phyloP scores from a whole-genome alignment of 352 stramenopile genomes.

The Phytopythium chamaehyphon region DNA sequence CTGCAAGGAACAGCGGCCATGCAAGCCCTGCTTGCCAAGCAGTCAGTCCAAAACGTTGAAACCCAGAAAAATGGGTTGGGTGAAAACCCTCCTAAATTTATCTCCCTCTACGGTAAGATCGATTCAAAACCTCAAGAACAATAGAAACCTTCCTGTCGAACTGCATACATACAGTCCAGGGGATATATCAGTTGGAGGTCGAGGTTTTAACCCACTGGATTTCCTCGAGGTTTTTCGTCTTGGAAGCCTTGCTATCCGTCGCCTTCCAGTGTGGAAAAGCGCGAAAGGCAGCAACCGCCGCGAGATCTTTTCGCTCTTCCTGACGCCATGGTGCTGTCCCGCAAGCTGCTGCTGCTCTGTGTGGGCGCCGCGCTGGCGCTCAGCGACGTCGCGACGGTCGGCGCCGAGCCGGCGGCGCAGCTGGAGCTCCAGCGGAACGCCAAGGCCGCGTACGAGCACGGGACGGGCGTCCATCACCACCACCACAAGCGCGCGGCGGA shows the following conservation, averaged over 20 bases:
- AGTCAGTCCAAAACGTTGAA: too few species aligned
- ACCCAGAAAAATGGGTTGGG: too few species aligned
- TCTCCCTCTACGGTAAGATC: too few species aligned
- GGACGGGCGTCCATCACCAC: not conserved
- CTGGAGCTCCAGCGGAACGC: not conserved
- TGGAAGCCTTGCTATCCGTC: not conserved
- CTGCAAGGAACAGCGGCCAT: too few species aligned
- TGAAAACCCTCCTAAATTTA: too few species aligned
- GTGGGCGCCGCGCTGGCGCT: constrained; percentile 25
- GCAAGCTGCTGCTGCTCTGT: constrained; percentile 30
- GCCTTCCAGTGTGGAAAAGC: too few species aligned
- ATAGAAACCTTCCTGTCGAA: too few species aligned
- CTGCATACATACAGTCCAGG: too few species aligned
- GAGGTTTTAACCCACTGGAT: too few species aligned
- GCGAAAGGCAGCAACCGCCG: not conserved
- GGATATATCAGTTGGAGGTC: too few species aligned
- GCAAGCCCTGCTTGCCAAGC: too few species aligned
- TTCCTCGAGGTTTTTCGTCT: not conserved
- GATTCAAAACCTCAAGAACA: too few species aligned
- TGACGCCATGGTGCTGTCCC: constrained; percentile 33
- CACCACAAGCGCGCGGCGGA: not conserved
- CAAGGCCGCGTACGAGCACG: constrained; percentile 1
- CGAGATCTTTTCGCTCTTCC: not conserved
- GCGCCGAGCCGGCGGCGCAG: not conserved
- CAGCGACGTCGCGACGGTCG: constrained; percentile 14